phyloP scores from a whole-genome alignment of 2,329 filamentous ascomycete species.

The Parastagonospora avenae region DNA sequence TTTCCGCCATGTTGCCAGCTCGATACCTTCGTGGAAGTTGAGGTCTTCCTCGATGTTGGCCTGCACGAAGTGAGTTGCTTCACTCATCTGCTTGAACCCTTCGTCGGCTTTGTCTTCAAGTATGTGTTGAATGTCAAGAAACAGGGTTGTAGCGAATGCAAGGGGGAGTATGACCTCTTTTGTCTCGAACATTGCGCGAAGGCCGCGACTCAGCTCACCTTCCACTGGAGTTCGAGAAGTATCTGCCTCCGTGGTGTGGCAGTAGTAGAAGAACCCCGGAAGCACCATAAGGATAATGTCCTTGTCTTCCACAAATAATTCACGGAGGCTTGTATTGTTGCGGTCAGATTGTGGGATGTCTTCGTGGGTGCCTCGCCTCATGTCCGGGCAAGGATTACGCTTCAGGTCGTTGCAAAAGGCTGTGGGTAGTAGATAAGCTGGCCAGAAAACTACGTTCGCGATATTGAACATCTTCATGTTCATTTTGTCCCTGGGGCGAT shows the following conservation, averaged over 20 bases:
- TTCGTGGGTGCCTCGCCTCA: constrained; percentile 35
- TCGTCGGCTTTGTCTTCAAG: constrained; percentile 26
- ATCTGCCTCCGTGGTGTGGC: constrained; percentile 16
- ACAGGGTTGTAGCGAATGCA: constrained; percentile 39
- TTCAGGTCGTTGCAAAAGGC: constrained; percentile 28
- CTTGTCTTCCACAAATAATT: constrained; percentile 46
- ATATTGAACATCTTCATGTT: constrained; percentile 21
- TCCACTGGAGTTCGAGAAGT: constrained; percentile 17
- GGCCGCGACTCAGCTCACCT: constrained; percentile 38
- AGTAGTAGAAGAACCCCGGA: constrained; percentile 27
- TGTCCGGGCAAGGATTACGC: constrained; percentile 24
- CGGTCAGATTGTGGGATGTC: constrained; percentile 39
- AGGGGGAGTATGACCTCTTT: constrained; percentile 32
- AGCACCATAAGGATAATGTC: constrained; percentile 38
- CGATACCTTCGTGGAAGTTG: constrained; percentile 18
- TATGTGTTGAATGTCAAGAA: constrained; percentile 44
- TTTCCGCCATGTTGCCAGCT: constrained; percentile 18
- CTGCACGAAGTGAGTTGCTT: constrained; percentile 1
- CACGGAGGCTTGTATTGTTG: constrained; percentile 25
- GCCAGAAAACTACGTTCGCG: constrained; percentile 6
- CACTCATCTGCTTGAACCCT: constrained; percentile 8
- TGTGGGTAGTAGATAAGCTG: constrained; percentile 12
- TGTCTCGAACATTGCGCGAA: constrained; percentile 32
- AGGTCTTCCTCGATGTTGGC: constrained; percentile 14
- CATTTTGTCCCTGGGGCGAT: constrained; percentile 12